Evolutionary conservation across 176 grass and related monocot species (phyloP).

Genomic region (Cocos nucifera): DNA sequence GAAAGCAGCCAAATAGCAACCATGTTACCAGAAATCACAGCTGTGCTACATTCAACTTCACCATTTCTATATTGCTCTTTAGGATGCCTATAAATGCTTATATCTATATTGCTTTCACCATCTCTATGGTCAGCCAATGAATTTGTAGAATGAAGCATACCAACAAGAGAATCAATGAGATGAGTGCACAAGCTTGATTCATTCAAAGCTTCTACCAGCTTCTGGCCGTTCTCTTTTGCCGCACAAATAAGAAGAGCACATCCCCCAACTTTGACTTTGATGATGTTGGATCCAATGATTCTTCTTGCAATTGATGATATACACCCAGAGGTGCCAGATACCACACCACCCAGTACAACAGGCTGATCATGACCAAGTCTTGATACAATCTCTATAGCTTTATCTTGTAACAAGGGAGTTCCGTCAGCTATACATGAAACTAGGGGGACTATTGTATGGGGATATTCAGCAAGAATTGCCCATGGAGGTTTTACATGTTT

Average conservation of each 20-base stretch:
- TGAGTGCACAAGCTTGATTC: conserved; percentile 65
- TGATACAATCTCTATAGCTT: conserved; percentile 84
- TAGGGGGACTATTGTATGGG: conserved; percentile 76
- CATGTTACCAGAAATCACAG: conserved; percentile 87
- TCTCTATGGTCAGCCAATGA: conserved; percentile 42
- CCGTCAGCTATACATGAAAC: conserved; percentile 83
- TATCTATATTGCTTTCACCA: conserved; percentile 59
- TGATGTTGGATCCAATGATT: conserved; percentile 49
- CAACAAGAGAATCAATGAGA: conserved; percentile 72
- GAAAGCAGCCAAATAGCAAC: conserved; percentile 85
- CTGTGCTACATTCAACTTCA: conserved; percentile 48
- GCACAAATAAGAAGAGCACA: conserved; percentile 89
- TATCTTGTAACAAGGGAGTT: conserved; percentile 83
- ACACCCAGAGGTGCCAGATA: conserved; percentile 73
- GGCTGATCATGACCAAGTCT: conserved; percentile 77
- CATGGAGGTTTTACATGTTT: conserved; percentile 77
- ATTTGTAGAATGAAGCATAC: conserved; percentile 76
- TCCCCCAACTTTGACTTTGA: conserved; percentile 85
- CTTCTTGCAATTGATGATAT: conserved; percentile 60
- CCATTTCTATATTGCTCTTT: conserved; percentile 41
- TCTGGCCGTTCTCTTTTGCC: conserved; percentile 64
- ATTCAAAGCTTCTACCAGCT: conserved; percentile 63
- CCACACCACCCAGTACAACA: conserved; percentile 70
- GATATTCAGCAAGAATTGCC: conserved; percentile 83
- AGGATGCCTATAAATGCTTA: conserved; percentile 64